Evolutionary conservation across 306 rosid species (phyloP).

Genomic region (Fagus crenata): DNA sequence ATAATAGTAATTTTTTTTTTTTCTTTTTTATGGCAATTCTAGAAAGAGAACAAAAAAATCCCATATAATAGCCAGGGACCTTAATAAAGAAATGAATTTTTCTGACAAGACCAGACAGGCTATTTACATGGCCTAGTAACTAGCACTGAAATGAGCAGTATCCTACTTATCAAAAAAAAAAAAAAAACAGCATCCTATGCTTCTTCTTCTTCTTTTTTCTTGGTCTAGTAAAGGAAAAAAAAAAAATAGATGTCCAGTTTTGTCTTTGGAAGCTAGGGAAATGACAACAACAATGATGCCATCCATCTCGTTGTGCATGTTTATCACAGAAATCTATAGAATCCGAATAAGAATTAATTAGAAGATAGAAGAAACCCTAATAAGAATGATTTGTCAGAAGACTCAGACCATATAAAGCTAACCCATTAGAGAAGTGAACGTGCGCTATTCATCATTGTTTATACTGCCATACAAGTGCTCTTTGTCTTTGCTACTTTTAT

Average conservation of each 20-base stretch:
- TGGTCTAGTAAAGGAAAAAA: background rate
- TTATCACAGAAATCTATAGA: background rate
- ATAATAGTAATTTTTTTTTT: background rate
- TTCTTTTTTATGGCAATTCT: background rate
- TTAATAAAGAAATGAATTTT: background rate
- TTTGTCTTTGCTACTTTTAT: background rate
- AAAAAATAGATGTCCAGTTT: background rate
- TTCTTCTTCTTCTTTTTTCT: background rate
- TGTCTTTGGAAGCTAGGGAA: background rate
- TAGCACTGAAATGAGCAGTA: constrained; percentile 21
- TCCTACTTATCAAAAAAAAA: constrained; percentile 9
- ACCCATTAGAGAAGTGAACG: constrained; percentile 6
- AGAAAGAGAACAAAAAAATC: background rate
- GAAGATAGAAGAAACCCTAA: constrained; percentile 30
- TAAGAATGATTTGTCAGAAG: constrained; percentile 27
- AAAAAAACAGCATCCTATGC: too few species aligned
- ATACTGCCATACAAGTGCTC: background rate
- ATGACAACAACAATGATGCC: constrained; percentile 9
- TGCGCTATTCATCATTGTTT: constrained; percentile 3
- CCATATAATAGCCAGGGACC: background rate
- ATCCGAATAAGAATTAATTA: background rate
- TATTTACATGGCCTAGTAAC: background rate
- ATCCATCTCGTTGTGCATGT: constrained; percentile 6
- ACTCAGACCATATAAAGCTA: constrained; percentile 3
- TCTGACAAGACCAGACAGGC: constrained; percentile 23